Conservation (phyloP, 2,329 filamentous ascomycete species). For the Juglanconis sp. region DNA sequence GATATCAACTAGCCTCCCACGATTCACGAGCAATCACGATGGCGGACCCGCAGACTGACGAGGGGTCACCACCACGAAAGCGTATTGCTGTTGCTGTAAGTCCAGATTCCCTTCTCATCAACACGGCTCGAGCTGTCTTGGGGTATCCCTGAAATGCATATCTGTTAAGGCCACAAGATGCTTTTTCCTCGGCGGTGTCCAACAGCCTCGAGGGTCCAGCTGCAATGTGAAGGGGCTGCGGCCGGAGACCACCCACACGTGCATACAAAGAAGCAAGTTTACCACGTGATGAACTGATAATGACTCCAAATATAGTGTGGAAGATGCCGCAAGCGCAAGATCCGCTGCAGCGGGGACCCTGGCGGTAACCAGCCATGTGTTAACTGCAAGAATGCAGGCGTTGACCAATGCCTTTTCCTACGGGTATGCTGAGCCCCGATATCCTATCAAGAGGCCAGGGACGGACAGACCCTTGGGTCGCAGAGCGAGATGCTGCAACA, state of each 20-base stretch:
- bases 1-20: constrained; percentile 34
- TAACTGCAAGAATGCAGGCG: constrained; percentile 75
- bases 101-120: constrained; percentile 7
- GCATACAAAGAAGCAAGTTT: neutral
- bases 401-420: constrained; percentile 72
- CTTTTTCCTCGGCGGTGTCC: neutral
- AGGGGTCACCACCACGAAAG: constrained; percentile 48
- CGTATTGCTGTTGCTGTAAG: constrained; percentile 59
- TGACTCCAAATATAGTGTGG: constrained; percentile 60
- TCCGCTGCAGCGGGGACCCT: constrained; percentile 84
- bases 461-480: neutral
- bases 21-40: constrained; percentile 36
- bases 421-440: constrained; percentile 52
- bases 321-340: constrained; percentile 89
- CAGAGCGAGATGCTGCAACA: too few species aligned
- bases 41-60: constrained; percentile 39
- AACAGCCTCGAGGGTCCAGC: too few species aligned
- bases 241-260: neutral
- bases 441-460: neutral
- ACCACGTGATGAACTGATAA: neutral
- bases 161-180: neutral
- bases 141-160: neutral
- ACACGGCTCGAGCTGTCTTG: neutral
- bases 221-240: too few species aligned
- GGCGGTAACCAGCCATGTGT: constrained; percentile 74